A percentile compares a stretch with the other conserved stretches of the same genome.
These are phyloP conservation scores for Hibiscus syriacus DNA, from an alignment of 345 rosid genomes.

Conservation along the genomic window DNA sequence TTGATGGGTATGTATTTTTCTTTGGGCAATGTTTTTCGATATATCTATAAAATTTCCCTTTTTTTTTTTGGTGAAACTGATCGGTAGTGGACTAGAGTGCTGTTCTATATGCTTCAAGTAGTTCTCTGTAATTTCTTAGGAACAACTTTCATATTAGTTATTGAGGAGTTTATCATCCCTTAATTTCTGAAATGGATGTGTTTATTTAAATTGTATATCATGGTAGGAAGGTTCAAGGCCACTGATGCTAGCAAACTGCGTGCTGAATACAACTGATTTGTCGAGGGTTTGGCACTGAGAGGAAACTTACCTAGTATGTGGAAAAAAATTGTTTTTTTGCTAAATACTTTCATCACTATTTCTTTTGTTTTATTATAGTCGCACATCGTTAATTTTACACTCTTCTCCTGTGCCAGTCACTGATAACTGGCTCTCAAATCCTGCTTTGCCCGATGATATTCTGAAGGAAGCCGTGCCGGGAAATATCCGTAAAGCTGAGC, in stretches of 20 bases:
- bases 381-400: not conserved
- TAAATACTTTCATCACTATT: not conserved
- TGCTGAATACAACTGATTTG: conserved; percentile 85
- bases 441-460: conserved; percentile 96
- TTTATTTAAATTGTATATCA: conserved; percentile 34
- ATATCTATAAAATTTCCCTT: not conserved
- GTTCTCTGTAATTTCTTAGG: not conserved
- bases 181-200: conserved; percentile 13
- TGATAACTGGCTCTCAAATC: conserved; percentile 94
- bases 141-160: conserved; percentile 7
- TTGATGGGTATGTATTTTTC: conserved; percentile 54
- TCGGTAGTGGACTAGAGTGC: not conserved
- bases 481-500: conserved; percentile 92
- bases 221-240: conserved; percentile 99
- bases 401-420: conserved; percentile 34
- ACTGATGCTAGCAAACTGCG: conserved; percentile 85
- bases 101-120: not conserved
- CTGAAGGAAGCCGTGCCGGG: conserved; percentile 96
- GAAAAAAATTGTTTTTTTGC: not conserved
- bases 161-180: conserved; percentile 2
- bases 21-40: not conserved
- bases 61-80: not conserved
- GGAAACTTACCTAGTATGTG: conserved; percentile 76
- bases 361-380: not conserved
- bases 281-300: conserved; percentile 87